These are phyloP conservation scores for Phoma sp. DNA, from an alignment of 2,329 filamentous ascomycete genomes.

Conservation along the genomic window DNA sequence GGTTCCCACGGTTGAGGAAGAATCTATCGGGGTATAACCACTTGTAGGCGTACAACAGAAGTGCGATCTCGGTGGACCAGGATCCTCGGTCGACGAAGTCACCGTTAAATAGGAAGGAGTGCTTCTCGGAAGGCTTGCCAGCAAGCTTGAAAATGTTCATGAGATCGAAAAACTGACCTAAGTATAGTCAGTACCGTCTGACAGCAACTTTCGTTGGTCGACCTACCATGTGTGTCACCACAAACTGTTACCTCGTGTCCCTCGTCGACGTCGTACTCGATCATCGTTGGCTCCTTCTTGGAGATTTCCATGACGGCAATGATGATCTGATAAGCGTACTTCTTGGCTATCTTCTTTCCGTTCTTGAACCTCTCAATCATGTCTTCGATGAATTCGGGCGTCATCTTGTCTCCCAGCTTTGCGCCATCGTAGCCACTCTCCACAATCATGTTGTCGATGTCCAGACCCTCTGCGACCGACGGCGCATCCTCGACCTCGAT, in stretches of 20 bases:
- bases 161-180: constrained; percentile 95
- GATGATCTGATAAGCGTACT: constrained; percentile 98
- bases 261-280: constrained; percentile 82
- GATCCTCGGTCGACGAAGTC: constrained; percentile 98
- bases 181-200: constrained; percentile 19
- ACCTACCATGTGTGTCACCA: constrained; percentile 89
- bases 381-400: constrained; percentile 94
- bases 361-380: constrained; percentile 90
- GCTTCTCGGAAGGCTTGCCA: constrained; percentile 81
- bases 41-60: constrained; percentile 95
- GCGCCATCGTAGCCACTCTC: constrained; percentile 87
- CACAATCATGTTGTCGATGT: constrained; percentile 83
- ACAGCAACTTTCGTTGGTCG: background rate
- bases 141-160: constrained; percentile 95
- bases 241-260: constrained; percentile 88
- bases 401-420: constrained; percentile 81
- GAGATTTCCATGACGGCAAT: constrained; percentile 88
- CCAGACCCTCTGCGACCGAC: constrained; percentile 87
- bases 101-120: constrained; percentile 97
- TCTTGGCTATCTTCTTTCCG: constrained; percentile 92
- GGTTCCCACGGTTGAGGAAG: constrained; percentile 97
- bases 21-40: constrained; percentile 87
- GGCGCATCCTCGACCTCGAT: constrained; percentile 94
- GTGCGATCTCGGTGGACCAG: constrained; percentile 96
- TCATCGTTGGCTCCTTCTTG: constrained; percentile 94